Evolutionary conservation across 1,139 yeast species (phyloP).

Genomic region (Yarrowia galli): DNA sequence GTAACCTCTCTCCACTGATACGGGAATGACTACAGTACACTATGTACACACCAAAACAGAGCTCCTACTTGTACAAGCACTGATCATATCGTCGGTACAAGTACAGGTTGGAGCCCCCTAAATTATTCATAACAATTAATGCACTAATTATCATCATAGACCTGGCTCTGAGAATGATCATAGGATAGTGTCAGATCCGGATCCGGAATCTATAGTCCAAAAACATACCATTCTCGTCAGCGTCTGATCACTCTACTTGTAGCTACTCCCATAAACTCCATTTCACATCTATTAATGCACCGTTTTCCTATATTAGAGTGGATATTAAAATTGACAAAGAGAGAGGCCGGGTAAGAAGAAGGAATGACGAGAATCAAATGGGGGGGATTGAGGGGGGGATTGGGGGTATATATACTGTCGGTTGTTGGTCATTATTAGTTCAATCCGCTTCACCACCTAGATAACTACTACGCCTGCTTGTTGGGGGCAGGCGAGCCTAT

Average conservation of each 20-base stretch:
- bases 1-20: too few species aligned
- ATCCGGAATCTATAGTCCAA: too few species aligned
- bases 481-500: conserved; percentile 31
- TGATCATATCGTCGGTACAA: too few species aligned
- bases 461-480: conserved; percentile 17
- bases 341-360: neutral
- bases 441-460: too few species aligned
- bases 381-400: neutral
- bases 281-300: conserved; percentile 28
- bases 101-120: neutral
- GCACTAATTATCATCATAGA: neutral
- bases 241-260: too few species aligned
- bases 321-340: conserved; percentile 34
- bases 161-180: too few species aligned
- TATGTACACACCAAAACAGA: neutral
- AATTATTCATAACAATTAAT: conserved; percentile 6
- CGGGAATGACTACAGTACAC: too few species aligned
- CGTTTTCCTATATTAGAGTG: conserved; percentile 36
- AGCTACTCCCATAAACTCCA: too few species aligned
- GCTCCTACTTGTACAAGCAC: too few species aligned
- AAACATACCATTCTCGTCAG: too few species aligned
- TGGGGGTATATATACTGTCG: conserved; percentile 4
- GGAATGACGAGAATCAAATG: conserved; percentile 28
- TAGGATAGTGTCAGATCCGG: too few species aligned
- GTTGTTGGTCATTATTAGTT: neutral